phyloP scores from a whole-genome alignment of 2,329 filamentous ascomycete species.

The Bipolaris zeicola region DNA sequence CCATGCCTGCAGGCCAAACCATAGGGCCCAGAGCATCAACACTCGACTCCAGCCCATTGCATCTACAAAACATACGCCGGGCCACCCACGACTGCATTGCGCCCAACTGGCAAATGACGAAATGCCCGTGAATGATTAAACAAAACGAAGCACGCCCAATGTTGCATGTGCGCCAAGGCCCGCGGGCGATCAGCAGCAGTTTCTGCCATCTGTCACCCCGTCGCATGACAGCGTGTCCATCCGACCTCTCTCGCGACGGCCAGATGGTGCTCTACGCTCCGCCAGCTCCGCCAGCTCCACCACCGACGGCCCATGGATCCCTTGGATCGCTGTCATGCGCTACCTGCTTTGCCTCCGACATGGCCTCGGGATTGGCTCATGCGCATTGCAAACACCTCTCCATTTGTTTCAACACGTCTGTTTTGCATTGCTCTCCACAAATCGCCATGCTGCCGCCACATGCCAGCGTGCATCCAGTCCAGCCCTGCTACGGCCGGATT shows the following conservation, averaged over 20 bases:
- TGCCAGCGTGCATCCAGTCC: no score
- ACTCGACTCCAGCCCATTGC: no score
- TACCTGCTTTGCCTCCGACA: neutral
- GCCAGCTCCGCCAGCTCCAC: neutral
- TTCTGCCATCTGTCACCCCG: slow-evolving; percentile 11
- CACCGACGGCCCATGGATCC: neutral
- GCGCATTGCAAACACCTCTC: neutral
- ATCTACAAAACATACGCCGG: no score
- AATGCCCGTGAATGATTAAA: no score
- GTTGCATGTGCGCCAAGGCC: no score
- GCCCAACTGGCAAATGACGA: no score
- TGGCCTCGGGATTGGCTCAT: neutral
- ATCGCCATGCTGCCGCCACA: neutral
- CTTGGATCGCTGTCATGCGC: neutral
- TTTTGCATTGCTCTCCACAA: slow-evolving; percentile 15
- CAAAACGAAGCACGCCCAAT: no score
- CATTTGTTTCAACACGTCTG: slow-evolving; percentile 6
- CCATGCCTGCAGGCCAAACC: no score
- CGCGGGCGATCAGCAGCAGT: slow-evolving; percentile 13
- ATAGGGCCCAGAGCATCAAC: no score
- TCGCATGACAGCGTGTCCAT: neutral
- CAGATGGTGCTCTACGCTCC: neutral
- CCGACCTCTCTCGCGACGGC: neutral
- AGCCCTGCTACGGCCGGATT: no score
- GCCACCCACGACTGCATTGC: no score